These are phyloP conservation scores for Neurospora sp. DNA, from an alignment of 495 filamentous ascomycete species.

Conservation along the genomic window DNA sequence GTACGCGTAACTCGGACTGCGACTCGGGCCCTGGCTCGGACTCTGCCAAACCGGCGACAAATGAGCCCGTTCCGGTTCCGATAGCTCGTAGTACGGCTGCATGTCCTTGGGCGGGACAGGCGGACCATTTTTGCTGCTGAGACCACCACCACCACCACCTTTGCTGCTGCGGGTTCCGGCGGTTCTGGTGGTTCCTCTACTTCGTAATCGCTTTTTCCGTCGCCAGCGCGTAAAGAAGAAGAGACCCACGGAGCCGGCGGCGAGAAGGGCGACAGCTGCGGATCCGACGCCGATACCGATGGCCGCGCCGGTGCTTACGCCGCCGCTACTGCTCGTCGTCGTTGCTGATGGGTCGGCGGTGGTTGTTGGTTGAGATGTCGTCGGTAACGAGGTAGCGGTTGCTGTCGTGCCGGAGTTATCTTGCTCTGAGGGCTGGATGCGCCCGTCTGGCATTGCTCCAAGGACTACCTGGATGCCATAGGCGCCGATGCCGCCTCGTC, in stretches of 20 bases:
- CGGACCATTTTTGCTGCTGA: not conserved
- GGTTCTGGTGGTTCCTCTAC: not conserved
- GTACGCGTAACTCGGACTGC: not conserved
- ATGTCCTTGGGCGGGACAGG: constrained; percentile 20
- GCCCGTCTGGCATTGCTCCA: not conserved
- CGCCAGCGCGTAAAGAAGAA: constrained; percentile 14
- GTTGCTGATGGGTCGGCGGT: not conserved
- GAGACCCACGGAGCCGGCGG: constrained; percentile 6
- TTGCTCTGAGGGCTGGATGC: not conserved
- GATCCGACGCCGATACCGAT: constrained; percentile 22
- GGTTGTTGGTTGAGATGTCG: not conserved
- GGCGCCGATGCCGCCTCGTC: constrained; percentile 13
- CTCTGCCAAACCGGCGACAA: not conserved
- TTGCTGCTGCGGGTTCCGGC: not conserved
- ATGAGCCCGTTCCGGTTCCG: not conserved
- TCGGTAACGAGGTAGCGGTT: not conserved
- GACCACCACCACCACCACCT: not conserved
- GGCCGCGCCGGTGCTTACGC: constrained; percentile 15
- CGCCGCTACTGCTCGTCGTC: not conserved
- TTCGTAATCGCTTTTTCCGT: constrained; percentile 5
- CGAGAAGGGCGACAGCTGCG: constrained; percentile 10
- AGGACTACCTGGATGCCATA: constrained; percentile 20
- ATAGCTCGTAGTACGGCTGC: constrained; percentile 11
- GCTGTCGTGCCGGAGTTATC: not conserved
- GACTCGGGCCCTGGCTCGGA: not conserved